Evolutionary conservation across 2,329 filamentous ascomycete genomes (phyloP).

Genomic region (Diaporthe capsici): DNA sequence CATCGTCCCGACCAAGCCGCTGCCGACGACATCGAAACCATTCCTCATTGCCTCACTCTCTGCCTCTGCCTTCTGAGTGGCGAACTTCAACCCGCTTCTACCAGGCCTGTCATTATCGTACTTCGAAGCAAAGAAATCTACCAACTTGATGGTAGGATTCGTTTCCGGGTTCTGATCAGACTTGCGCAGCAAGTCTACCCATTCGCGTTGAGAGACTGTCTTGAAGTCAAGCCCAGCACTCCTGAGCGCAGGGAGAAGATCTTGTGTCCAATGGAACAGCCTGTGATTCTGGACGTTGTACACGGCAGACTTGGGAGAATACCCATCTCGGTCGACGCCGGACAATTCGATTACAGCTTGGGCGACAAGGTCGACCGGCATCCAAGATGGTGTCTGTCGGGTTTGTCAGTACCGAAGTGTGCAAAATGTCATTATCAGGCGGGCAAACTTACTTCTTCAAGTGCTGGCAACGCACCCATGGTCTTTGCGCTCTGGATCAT

Average conservation of each 20-base stretch:
- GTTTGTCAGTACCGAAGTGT: neutral
- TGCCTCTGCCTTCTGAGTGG: conserved; percentile 52
- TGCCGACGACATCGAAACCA: conserved; percentile 55
- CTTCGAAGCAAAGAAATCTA: conserved; percentile 66
- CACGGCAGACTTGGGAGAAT: conserved; percentile 49
- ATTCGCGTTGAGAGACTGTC: conserved; percentile 58
- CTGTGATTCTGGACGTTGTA: conserved; percentile 68
- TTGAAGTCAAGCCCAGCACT: conserved; percentile 60
- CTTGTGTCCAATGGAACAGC: conserved; percentile 64
- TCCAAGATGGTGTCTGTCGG: conserved; percentile 51
- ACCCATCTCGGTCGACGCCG: conserved; percentile 31
- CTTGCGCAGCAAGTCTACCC: conserved; percentile 59
- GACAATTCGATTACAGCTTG: conserved; percentile 43
- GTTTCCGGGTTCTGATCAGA: conserved; percentile 62
- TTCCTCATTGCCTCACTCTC: conserved; percentile 51
- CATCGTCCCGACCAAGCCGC: conserved; percentile 55
- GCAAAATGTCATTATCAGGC: no score
- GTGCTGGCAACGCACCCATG: conserved; percentile 59
- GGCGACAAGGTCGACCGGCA: conserved; percentile 55
- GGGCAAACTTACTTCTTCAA: conserved; percentile 53
- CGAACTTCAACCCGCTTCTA: conserved; percentile 55
- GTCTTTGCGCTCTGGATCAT: conserved; percentile 63
- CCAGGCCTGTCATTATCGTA: conserved; percentile 61
- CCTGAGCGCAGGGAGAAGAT: conserved; percentile 66
- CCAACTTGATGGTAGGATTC: conserved; percentile 66